Base-by-base conservation (phyloP, 306 rosid genomes). In the Gillenia trifoliata region DNA sequence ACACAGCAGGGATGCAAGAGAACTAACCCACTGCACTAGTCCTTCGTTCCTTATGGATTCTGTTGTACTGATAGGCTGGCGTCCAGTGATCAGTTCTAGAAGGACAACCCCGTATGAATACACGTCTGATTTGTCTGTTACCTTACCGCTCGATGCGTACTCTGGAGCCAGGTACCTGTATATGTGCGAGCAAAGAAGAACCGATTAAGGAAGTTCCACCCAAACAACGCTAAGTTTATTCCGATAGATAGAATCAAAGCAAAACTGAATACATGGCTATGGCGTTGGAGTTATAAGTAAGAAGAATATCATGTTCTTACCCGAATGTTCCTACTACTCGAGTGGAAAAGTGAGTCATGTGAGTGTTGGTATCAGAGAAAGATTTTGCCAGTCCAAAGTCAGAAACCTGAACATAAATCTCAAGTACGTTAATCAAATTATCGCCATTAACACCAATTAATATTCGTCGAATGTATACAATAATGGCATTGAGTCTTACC, bases 321-420 rank as follows among this genome's bases (percentile, higher is more conserved):
- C 83, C 83, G 31, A 79, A 79, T n/a, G 79, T 79, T 23, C 79
- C 79, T 13, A 79, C 83, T 3, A 79, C 75, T 61, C 66, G 64
- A 49, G 79, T 79, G 66, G 79, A 79, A 68, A 79, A 64, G 72
- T 79, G 79, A 29, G 75, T 10, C 13, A 72, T 70, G 71, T 79
- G 68, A 75, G 70, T 40, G 50, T 61, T 81, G 75, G 81, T 68
- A 63, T 70, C 82, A 5, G 82, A 74, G 47, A 69, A 82, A 10
- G 78, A 73, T 74, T 70, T 82, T 26, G 85, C 85, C 40, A 82
- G 65, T 70, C 85, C 85, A 82, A 82, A 82, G 70, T 82, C 82
- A 12, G 79, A 78, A 70, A 82, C 85, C 82, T 82, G 73, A 78
- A 69, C 45, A 64, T 63, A 9, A 36, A 71, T 26, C 66, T 5